Conservation (phyloP, 495 filamentous ascomycete species). For the Hypoxylon intermedium region DNA sequence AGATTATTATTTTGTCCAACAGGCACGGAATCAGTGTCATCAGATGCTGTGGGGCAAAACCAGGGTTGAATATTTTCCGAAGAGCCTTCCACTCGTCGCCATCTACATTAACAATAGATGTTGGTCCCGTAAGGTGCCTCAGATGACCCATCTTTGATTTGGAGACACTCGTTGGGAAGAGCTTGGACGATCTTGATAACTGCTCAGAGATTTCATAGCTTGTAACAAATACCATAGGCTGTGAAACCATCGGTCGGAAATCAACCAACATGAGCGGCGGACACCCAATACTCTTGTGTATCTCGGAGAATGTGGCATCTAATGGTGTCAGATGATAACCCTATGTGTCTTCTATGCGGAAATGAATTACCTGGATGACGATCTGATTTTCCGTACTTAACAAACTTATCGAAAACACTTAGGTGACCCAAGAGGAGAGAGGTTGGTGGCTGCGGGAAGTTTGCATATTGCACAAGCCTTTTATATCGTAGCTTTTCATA, state of each 20-base stretch:
- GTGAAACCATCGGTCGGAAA: neutral
- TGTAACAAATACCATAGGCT: neutral
- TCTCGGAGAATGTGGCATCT: neutral
- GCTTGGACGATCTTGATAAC: neutral
- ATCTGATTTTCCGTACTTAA: neutral
- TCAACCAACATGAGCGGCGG: neutral
- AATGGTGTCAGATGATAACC: neutral
- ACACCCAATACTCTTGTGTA: neutral
- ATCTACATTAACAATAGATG: neutral
- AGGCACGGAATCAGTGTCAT: neutral
- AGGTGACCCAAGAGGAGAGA: neutral
- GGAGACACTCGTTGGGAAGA: neutral
- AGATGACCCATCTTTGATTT: neutral
- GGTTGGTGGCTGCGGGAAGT: neutral
- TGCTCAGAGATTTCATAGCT: neutral
- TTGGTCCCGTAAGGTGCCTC: neutral
- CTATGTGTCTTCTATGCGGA: neutral
- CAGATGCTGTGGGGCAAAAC: neutral
- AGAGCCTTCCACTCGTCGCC: neutral
- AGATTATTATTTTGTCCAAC: neutral
- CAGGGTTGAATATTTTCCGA: neutral
- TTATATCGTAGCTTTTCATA: neutral
- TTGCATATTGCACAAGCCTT: neutral
- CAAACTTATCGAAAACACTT: neutral
- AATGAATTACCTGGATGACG: neutral